Evolutionary conservation across 768 basidiomycete species (phyloP), one percentile per base, ranked within the genome.

Genomic region (Gymnopilus junonius): DNA sequence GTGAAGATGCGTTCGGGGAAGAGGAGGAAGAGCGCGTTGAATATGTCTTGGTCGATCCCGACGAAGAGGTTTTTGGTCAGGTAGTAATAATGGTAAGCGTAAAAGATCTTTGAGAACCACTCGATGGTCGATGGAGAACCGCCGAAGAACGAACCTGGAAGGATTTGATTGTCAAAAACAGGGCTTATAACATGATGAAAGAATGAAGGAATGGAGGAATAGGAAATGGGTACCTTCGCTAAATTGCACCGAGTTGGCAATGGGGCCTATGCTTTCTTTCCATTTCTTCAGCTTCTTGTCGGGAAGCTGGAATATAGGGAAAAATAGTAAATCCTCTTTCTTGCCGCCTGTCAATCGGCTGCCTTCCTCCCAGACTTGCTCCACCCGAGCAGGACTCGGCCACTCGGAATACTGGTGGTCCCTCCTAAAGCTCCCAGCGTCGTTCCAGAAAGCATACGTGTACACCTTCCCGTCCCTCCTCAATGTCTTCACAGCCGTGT

Each of bases 401-500:
- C 86, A 87, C 14, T 50, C 50, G 2, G 55, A 58, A 65, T 83
- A 87, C 4, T 62, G 60, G 67, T 87, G 83, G 1, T 75, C 66
- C 11, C 70, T 62, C 20, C 84, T 71, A 64, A 88, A 85, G 63
- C 82, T 82, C 12, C 81, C 84, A 3, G 83, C 82, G 65, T 87
- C 85, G 25, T 74, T 79, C 85, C 85, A 88, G 65, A 87, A 87
- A 1, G 79, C 83, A 70, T 84, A 87, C 12, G 83, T 80, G 64
- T 84, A 85, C 7, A 60, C 59, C 64, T 14, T 8, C 34, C 10
- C 15, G 1, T 7, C 71, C 68, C 1, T 74, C 74, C 8, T 63
- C 35, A 2, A 31, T 55, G 35, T 40, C 31, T 66, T 63, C 4
- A 82, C 63, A 4, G 79, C 85, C 35, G 81, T 74, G 29, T 79